A percentile compares a stretch with the other conserved stretches of the same genome.
Evolutionary conservation across 306 rosid species (phyloP).

Genomic region (Carpinus fangiana): DNA sequence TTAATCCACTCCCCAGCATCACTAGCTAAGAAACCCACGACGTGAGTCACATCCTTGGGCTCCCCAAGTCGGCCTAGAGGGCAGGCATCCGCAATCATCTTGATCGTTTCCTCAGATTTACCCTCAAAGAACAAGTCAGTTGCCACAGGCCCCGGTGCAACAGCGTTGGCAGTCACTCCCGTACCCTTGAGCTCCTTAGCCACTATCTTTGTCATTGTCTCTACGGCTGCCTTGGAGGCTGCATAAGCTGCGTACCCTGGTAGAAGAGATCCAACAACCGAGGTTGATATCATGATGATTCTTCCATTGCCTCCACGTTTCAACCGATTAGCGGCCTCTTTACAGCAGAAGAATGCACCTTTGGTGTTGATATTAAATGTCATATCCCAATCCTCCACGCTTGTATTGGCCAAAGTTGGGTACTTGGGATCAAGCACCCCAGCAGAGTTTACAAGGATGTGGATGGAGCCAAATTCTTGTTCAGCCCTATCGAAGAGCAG

Average conservation of each 20-base stretch:
- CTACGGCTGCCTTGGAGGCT: conserved; percentile 57
- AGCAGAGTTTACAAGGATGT: conserved; percentile 43
- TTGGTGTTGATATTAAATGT: conserved; percentile 44
- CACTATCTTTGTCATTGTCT: conserved; percentile 42
- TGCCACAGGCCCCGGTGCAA: conserved; percentile 54
- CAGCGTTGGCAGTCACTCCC: conserved; percentile 42
- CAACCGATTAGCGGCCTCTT: conserved; percentile 42
- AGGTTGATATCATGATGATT: conserved; percentile 36
- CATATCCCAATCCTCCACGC: conserved; percentile 39
- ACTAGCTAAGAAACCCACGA: conserved; percentile 49
- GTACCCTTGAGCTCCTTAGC: conserved; percentile 61
- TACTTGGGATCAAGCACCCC: conserved; percentile 44
- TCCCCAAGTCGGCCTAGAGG: conserved; percentile 54
- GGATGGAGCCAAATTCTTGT: conserved; percentile 30
- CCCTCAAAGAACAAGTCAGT: conserved; percentile 47
- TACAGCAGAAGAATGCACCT: conserved; percentile 41
- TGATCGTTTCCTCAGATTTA: conserved; percentile 37
- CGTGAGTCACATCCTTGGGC: conserved; percentile 35
- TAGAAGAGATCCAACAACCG: conserved; percentile 24
- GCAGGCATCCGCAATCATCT: conserved; percentile 26
- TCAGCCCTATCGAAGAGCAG: conserved; percentile 41
- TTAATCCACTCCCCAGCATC: conserved; percentile 60
- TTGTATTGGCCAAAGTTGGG: conserved; percentile 36
- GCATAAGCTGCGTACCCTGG: conserved; percentile 46
- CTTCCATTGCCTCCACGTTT: conserved; percentile 44